These are phyloP conservation scores for Vigna angularis DNA, from an alignment of 306 rosid species.

Conservation along the genomic window DNA sequence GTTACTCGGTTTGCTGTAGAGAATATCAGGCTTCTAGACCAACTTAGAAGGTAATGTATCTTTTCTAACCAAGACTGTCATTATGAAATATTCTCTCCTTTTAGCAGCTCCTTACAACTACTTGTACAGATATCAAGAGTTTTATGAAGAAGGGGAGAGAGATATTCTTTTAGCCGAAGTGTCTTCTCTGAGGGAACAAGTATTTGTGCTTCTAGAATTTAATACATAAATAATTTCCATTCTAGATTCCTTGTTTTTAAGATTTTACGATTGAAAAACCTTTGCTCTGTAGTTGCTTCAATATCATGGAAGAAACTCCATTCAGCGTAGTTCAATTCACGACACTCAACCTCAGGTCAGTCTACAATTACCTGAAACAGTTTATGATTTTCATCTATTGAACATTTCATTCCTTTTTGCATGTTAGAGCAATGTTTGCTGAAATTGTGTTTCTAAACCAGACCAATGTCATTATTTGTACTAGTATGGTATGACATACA, in stretches of 20 bases:
- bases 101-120: conserved; percentile 31
- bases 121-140: conserved; percentile 85
- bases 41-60: conserved; percentile 80
- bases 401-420: conserved; percentile 12
- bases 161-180: conserved; percentile 78
- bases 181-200: conserved; percentile 83
- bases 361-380: conserved; percentile 35
- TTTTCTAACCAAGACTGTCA: conserved; percentile 14
- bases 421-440: conserved; percentile 14
- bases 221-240: conserved; percentile 18
- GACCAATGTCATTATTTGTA: background rate
- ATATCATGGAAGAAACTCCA: conserved; percentile 65
- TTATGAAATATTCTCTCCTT: conserved; percentile 8
- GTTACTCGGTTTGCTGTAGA: conserved; percentile 93
- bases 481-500: background rate
- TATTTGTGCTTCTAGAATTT: conserved; percentile 40
- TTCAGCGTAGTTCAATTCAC: conserved; percentile 48
- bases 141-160: conserved; percentile 95
- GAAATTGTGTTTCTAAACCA: conserved; percentile 23
- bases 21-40: conserved; percentile 93
- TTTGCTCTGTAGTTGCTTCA: conserved; percentile 72
- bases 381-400: conserved; percentile 32
- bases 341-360: conserved; percentile 67
- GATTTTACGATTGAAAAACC: conserved; percentile 17
- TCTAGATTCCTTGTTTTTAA: conserved; percentile 42